These are phyloP conservation scores for Coccinonectria pachysandricola DNA, from an alignment of 2,329 filamentous ascomycete genomes.

Conservation along the genomic window DNA sequence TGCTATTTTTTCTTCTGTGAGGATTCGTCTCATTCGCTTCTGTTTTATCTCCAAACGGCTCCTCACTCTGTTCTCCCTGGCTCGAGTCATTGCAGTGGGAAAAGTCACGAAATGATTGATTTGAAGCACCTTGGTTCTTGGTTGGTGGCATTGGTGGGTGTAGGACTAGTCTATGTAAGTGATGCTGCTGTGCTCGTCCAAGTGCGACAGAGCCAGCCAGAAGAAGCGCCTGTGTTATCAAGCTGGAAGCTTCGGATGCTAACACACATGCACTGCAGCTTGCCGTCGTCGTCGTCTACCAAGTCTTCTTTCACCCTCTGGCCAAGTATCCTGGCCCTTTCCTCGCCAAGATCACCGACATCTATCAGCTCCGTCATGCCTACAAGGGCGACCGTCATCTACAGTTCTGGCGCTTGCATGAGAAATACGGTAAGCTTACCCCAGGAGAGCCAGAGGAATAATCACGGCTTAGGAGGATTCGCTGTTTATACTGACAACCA, in stretches of 20 bases:
- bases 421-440: constrained; percentile 51
- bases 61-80: constrained; percentile 2
- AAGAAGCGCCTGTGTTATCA: no score
- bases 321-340: constrained; percentile 56
- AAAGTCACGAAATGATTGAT: constrained; percentile 22
- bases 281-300: constrained; percentile 38
- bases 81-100: no score
- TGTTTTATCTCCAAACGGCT: constrained; percentile 1
- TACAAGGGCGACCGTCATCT: constrained; percentile 67
- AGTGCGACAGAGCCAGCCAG: no score
- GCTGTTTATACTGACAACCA: constrained; percentile 2
- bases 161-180: constrained; percentile 32
- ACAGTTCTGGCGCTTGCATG: constrained; percentile 60
- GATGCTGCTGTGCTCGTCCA: no score
- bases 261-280: constrained; percentile 20
- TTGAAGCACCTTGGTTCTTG: constrained; percentile 29
- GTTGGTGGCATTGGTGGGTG: constrained; percentile 27
- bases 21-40: not conserved
- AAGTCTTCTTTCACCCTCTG: constrained; percentile 53
- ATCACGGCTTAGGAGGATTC: no score
- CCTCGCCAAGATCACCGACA: constrained; percentile 52
- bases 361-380: constrained; percentile 60
- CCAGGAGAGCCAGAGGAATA: not conserved
- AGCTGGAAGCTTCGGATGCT: not conserved
- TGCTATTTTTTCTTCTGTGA: not conserved